Percentiles rank a stretch among this genome's conserved stretches.
These are phyloP conservation scores for Nepenthes alata DNA, from an alignment of 179 eudicot species.

Conservation along the genomic window DNA sequence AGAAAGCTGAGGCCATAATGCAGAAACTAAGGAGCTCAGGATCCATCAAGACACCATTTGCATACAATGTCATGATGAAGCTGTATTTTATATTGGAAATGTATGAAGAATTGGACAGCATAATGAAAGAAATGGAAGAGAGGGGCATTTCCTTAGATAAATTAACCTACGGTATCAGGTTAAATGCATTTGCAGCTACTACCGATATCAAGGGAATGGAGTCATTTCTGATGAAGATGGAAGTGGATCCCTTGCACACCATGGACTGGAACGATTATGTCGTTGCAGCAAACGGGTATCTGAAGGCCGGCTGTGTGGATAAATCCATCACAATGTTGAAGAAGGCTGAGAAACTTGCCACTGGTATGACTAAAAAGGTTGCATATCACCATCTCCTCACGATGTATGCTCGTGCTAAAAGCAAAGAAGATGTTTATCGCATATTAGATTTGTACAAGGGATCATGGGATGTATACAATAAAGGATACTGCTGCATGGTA, in stretches of 20 bases:
- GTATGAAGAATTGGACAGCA: constrained; percentile 27
- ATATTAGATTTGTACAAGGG: constrained; percentile 31
- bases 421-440: constrained; percentile 34
- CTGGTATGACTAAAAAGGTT: constrained; percentile 3
- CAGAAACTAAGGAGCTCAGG: constrained; percentile 25
- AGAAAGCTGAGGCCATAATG: constrained; percentile 23
- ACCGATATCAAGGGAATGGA: constrained; percentile 39
- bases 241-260: constrained; percentile 21
- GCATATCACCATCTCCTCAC: constrained; percentile 29
- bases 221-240: constrained; percentile 34
- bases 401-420: constrained; percentile 20
- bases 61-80: constrained; percentile 38
- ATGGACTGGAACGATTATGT: constrained; percentile 22
- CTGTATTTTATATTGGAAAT: constrained; percentile 22
- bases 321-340: constrained; percentile 27
- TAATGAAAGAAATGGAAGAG: constrained; percentile 38
- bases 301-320: constrained; percentile 20
- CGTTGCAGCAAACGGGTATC: constrained; percentile 38
- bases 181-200: constrained; percentile 27
- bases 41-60: constrained; percentile 5
- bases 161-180: constrained; percentile 18
- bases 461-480: constrained; percentile 15
- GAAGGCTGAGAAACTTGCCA: constrained; percentile 30
- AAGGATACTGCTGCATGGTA: constrained; percentile 26
- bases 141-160: constrained; percentile 21